Percentiles rank a stretch among this genome's conserved stretches.
These are phyloP conservation scores for Penicillium paradoxum DNA, from an alignment of 495 filamentous ascomycete genomes.

Conservation along the genomic window DNA sequence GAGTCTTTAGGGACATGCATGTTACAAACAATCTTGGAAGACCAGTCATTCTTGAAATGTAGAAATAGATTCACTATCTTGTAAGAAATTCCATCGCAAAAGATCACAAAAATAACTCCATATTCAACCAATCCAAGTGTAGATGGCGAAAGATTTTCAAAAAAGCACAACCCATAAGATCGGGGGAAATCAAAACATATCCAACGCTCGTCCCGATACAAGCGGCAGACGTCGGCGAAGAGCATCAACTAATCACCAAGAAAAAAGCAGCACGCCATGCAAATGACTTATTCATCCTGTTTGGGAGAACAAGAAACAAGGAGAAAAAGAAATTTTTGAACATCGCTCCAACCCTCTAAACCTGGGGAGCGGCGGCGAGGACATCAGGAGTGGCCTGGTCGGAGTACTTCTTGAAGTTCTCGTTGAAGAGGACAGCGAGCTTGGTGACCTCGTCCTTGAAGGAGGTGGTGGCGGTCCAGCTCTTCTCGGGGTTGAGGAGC, in stretches of 20 bases:
- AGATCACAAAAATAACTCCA: conserved; percentile 13
- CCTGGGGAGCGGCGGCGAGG: conserved; percentile 37
- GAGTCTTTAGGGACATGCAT: neutral
- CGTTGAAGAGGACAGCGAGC: conserved; percentile 78
- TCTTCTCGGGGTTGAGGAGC: conserved; percentile 89
- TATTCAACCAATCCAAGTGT: conserved; percentile 14
- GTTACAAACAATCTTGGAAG: neutral
- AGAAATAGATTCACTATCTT: conserved; percentile 22
- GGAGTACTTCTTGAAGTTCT: conserved; percentile 96
- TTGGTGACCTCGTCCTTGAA: conserved; percentile 87
- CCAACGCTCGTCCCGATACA: conserved; percentile 26
- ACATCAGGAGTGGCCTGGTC: conserved; percentile 80
- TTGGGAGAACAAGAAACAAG: conserved; percentile 14
- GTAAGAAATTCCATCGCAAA: conserved; percentile 8
- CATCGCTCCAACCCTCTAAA: conserved; percentile 2
- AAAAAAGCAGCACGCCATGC: conserved; percentile 31
- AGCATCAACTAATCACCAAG: conserved; percentile 22
- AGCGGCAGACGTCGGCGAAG: conserved; percentile 13
- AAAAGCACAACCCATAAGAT: conserved; percentile 13
- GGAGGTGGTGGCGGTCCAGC: conserved; percentile 74
- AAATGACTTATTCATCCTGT: conserved; percentile 20
- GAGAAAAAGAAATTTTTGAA: conserved; percentile 28
- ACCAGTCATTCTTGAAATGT: conserved; percentile 3
- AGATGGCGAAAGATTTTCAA: conserved; percentile 10
- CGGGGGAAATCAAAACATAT: conserved; percentile 18